Percentiles rank a stretch among this genome's conserved stretches.
Conservation (phyloP, 2,329 filamentous ascomycete genomes). For the Mycosphaerella sp. region DNA sequence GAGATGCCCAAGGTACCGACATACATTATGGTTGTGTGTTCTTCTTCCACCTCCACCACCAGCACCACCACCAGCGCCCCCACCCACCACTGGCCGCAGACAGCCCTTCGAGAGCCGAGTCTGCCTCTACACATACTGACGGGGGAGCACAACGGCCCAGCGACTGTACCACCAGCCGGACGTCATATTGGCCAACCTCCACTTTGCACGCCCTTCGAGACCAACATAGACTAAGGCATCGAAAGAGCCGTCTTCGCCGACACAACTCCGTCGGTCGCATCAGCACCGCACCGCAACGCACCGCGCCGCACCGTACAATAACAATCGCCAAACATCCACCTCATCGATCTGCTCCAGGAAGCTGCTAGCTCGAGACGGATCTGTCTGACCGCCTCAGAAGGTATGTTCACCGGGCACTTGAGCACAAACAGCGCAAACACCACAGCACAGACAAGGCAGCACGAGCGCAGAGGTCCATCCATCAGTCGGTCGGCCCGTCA, state of each 20-base stretch:
- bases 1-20: no score
- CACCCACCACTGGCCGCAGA: not conserved
- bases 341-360: not conserved
- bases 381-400: not conserved
- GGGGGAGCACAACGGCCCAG: no score
- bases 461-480: not conserved
- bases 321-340: not conserved
- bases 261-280: not conserved
- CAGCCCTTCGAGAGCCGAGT: not conserved
- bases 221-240: not conserved
- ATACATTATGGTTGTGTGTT: not conserved
- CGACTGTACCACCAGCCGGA: no score
- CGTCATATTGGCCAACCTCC: not conserved
- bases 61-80: no score
- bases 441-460: not conserved
- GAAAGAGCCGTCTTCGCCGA: not conserved
- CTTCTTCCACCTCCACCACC: not conserved
- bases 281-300: not conserved
- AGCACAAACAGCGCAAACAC: no score
- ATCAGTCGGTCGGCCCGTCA: no score
- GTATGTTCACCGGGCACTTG: not conserved
- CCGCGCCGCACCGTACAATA: constrained; percentile 1
- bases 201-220: not conserved
- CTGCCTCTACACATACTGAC: not conserved
- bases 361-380: not conserved